phyloP scores from a whole-genome alignment of 148 eudicot genomes.

The Polygonum aviculare region DNA sequence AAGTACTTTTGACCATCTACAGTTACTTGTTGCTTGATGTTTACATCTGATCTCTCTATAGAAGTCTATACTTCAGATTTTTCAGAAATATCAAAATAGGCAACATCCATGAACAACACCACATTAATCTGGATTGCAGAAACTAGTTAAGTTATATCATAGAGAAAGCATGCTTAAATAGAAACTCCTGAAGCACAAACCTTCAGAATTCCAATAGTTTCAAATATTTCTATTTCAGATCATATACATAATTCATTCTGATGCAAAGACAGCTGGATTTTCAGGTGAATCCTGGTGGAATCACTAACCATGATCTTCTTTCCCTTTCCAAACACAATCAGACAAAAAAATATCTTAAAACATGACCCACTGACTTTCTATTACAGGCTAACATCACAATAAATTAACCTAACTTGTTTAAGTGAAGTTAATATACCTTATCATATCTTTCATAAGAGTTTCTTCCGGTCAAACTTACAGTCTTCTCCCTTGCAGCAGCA shows the following conservation, averaged over 20 bases:
- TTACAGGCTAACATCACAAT: neutral
- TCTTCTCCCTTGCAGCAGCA: slow-evolving; percentile 31
- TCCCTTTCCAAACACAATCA: neutral
- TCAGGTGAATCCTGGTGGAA: neutral
- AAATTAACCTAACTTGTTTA: neutral
- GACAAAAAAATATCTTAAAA: neutral
- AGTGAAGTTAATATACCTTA: slow-evolving; percentile 28
- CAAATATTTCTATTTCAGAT: neutral
- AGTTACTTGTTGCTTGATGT: too few species aligned
- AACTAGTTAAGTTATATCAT: too few species aligned
- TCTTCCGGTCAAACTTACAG: slow-evolving; percentile 42
- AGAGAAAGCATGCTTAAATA: too few species aligned
- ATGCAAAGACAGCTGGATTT: neutral
- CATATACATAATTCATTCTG: neutral
- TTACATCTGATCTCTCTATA: too few species aligned
- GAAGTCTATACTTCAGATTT: too few species aligned
- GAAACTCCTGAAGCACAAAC: too few species aligned
- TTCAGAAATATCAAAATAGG: too few species aligned
- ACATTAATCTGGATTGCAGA: too few species aligned
- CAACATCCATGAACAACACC: too few species aligned
- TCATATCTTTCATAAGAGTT: slow-evolving; percentile 43
- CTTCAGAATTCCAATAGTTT: too few species aligned
- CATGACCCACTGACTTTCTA: neutral
- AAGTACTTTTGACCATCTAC: too few species aligned
- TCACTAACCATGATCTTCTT: neutral